Conservation (phyloP, 495 filamentous ascomycete species). For the Neurospora hispaniola region DNA sequence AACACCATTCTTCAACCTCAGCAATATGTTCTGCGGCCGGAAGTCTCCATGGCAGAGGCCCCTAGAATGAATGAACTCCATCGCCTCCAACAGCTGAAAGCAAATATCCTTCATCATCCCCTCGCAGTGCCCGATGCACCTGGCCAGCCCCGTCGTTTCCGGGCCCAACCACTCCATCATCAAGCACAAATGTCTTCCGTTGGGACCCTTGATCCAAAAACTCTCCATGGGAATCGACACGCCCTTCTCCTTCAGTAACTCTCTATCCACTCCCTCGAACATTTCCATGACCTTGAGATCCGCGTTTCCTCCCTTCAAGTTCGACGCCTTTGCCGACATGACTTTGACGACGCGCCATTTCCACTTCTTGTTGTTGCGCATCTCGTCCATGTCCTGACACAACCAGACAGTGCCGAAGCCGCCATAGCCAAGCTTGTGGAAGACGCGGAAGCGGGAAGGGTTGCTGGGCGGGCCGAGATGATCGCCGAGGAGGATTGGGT, state of each 20-base stretch:
- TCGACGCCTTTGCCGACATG: constrained; percentile 20
- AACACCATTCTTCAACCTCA: constrained; percentile 12
- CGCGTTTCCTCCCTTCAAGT: background rate
- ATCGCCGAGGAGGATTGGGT: constrained; percentile 18
- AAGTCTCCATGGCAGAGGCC: constrained; percentile 25
- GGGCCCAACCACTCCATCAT: constrained; percentile 25
- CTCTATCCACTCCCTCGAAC: constrained; percentile 2
- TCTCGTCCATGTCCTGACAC: background rate
- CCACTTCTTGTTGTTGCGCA: too few relatives aligned
- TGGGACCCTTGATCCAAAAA: constrained; percentile 24
- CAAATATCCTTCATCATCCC: constrained; percentile 8
- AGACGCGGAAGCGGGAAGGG: constrained; percentile 23
- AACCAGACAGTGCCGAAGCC: constrained; percentile 41
- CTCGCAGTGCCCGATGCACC: background rate
- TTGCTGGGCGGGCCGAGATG: constrained; percentile 7
- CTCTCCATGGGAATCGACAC: constrained; percentile 10
- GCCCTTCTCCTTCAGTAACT: constrained; percentile 7
- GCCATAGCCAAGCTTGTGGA: constrained; percentile 40
- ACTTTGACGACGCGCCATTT: constrained; percentile 13
- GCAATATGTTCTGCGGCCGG: constrained; percentile 13
- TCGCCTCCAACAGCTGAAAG: constrained; percentile 14
- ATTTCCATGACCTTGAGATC: background rate
- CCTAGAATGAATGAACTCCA: constrained; percentile 19
- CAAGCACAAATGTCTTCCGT: constrained; percentile 25
- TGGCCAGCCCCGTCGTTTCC: constrained; percentile 10